These are phyloP conservation scores for Camellia sinensis DNA, from an alignment of 148 eudicot genomes.

Conservation along the genomic window DNA sequence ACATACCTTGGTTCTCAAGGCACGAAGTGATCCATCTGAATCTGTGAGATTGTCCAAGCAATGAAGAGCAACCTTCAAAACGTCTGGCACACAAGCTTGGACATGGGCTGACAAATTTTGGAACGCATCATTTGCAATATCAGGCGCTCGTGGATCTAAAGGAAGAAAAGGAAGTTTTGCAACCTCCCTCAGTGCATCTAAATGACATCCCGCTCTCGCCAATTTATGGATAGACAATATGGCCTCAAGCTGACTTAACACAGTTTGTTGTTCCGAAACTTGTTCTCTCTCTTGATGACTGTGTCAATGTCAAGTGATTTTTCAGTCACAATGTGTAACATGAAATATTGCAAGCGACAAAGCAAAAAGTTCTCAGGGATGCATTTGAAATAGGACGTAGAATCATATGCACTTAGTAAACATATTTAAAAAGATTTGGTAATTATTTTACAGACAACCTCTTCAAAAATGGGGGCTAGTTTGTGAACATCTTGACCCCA, in stretches of 20 bases:
- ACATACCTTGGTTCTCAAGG: conserved; percentile 80
- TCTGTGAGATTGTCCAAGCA: conserved; percentile 78
- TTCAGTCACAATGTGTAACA: background rate
- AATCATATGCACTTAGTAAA: no score
- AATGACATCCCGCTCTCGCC: conserved; percentile 50
- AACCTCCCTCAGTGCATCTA: conserved; percentile 82
- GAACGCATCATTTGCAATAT: conserved; percentile 48
- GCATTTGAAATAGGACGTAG: no score
- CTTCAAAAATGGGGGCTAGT: no score
- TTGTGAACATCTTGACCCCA: no score
- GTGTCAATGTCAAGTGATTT: conserved; percentile 18
- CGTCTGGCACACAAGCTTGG: conserved; percentile 90
- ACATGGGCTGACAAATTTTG: conserved; percentile 73
- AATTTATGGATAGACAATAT: conserved; percentile 66
- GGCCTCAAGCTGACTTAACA: conserved; percentile 90
- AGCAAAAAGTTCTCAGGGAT: background rate
- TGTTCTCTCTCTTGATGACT: conserved; percentile 80
- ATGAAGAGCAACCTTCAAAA: conserved; percentile 77
- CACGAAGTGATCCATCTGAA: conserved; percentile 93
- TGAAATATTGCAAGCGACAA: background rate
- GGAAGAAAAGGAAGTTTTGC: conserved; percentile 88
- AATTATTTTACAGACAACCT: no score
- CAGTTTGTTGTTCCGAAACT: conserved; percentile 76
- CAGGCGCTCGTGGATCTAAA: conserved; percentile 70
- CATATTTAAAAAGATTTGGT: no score